Percentiles rank a stretch among this genome's conserved stretches.
Conservation (phyloP, 2,329 filamentous ascomycete genomes). For the Pezicula rhizophila region DNA sequence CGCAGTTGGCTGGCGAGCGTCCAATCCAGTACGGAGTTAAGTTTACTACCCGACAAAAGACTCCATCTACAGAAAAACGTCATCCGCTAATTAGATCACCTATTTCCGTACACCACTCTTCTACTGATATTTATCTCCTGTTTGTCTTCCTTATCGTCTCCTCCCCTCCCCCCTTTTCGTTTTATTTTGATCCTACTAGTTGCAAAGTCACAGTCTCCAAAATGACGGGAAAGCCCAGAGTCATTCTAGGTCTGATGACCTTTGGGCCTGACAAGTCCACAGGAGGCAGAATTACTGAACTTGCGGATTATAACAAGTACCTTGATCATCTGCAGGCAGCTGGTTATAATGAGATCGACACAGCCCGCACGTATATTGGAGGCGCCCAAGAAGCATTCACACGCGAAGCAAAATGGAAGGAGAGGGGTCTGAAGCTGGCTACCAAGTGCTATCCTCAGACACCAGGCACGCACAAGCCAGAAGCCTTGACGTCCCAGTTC, state of each 20-base stretch:
- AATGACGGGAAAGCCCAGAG: constrained; percentile 16
- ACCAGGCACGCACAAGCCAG: constrained; percentile 55
- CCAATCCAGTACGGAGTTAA: no score
- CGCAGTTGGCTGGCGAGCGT: no score
- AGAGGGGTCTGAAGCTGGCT: constrained; percentile 69
- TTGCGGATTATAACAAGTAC: constrained; percentile 61
- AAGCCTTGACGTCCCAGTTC: constrained; percentile 58
- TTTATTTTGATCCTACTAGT: no score
- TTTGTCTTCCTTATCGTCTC: no score
- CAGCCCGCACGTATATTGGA: constrained; percentile 67
- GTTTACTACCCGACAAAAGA: no score
- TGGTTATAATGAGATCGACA: constrained; percentile 82
- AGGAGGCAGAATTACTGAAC: constrained; percentile 66
- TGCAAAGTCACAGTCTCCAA: no score
- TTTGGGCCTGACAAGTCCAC: constrained; percentile 59
- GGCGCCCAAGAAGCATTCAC: constrained; percentile 76
- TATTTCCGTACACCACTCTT: no score
- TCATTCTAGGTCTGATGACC: constrained; percentile 84
- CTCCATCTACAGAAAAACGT: no score
- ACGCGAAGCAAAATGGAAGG: constrained; percentile 67
- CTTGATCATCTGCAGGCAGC: constrained; percentile 72
- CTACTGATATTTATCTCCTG: no score
- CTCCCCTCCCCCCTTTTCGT: no score
- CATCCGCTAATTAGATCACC: no score
- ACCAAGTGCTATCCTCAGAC: constrained; percentile 69